These are phyloP conservation scores for Yarrowia yakushimensis DNA, from an alignment of 805 yeast species.

Conservation along the genomic window DNA sequence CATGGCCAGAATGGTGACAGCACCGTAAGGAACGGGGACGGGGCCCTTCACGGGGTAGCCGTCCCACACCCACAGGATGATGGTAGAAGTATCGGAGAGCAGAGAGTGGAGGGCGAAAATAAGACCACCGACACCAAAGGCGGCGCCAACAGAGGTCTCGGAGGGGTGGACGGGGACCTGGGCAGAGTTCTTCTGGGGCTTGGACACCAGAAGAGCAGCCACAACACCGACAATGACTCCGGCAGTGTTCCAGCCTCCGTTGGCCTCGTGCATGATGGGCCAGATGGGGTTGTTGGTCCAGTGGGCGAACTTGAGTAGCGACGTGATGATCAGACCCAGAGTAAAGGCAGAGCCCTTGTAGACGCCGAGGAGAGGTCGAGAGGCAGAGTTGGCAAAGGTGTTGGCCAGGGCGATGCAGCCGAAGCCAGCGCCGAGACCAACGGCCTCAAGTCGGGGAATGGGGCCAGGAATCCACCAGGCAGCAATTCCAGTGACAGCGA, in stretches of 20 bases:
- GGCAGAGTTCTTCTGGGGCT: conserved; percentile 28
- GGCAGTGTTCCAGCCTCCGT: conserved; percentile 79
- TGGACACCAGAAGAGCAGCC: conserved; percentile 62
- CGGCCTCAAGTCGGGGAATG: conserved; percentile 59
- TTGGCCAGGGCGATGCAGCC: conserved; percentile 56
- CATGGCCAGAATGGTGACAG: conserved; percentile 58
- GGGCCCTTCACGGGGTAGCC: conserved; percentile 90
- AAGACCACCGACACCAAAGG: conserved; percentile 72
- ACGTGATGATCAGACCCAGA: conserved; percentile 69
- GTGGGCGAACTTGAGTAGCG: conserved; percentile 68
- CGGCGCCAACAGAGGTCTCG: conserved; percentile 44
- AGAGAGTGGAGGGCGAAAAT: conserved; percentile 69
- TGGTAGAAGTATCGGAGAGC: conserved; percentile 77
- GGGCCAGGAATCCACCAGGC: conserved; percentile 70
- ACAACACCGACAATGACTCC: conserved; percentile 63
- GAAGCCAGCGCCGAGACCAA: conserved; percentile 65
- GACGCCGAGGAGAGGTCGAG: conserved; percentile 36
- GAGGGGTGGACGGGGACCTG: conserved; percentile 32
- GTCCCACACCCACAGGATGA: conserved; percentile 94
- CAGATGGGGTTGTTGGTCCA: conserved; percentile 91
- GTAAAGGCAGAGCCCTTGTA: conserved; percentile 56
- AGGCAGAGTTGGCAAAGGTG: conserved; percentile 46
- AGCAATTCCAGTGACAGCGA: conserved; percentile 66
- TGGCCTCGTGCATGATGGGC: conserved; percentile 84
- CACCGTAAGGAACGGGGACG: conserved; percentile 80